These are phyloP conservation scores for Rhododendron simsii DNA, from an alignment of 148 eudicot species.

Conservation along the genomic window DNA sequence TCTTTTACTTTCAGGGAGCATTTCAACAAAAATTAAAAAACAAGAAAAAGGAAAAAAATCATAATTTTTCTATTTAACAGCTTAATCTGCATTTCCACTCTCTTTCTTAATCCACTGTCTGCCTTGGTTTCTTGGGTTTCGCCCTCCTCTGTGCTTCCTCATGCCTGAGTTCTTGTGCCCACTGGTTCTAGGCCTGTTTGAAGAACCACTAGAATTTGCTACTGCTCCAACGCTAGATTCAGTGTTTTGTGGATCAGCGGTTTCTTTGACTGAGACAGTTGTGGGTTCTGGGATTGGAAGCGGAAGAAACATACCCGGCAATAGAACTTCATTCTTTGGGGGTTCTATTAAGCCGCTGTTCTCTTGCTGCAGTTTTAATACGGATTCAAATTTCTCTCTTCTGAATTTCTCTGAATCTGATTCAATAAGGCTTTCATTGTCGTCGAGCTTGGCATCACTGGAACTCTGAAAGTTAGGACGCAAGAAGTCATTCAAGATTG, in stretches of 20 bases:
- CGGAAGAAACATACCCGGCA: slow-evolving; percentile 55
- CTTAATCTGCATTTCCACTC: slow-evolving; percentile 10
- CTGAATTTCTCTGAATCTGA: slow-evolving; percentile 61
- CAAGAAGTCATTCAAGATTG: background rate
- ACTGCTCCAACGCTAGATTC: slow-evolving; percentile 16
- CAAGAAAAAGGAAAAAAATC: background rate
- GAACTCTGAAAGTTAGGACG: slow-evolving; percentile 8
- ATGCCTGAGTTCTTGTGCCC: slow-evolving; percentile 23
- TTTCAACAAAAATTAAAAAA: background rate
- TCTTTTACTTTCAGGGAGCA: background rate
- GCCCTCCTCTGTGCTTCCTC: slow-evolving; percentile 33
- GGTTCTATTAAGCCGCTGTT: slow-evolving; percentile 75
- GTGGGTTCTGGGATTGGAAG: slow-evolving; percentile 32
- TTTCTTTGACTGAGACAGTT: slow-evolving; percentile 17
- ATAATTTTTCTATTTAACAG: background rate
- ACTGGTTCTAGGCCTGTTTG: slow-evolving; percentile 31
- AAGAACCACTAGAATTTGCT: slow-evolving; percentile 28
- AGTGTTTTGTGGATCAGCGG: slow-evolving; percentile 17
- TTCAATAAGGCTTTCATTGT: slow-evolving; percentile 37
- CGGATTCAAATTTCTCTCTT: slow-evolving; percentile 58
- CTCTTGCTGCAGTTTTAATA: slow-evolving; percentile 63
- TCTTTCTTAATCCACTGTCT: slow-evolving; percentile 55
- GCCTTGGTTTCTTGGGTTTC: slow-evolving; percentile 32
- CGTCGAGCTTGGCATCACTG: slow-evolving; percentile 18
- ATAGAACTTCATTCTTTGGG: slow-evolving; percentile 52